phyloP scores from a whole-genome alignment of 768 basidiomycete species.

The Krasilnikovozyma curviuscula region DNA sequence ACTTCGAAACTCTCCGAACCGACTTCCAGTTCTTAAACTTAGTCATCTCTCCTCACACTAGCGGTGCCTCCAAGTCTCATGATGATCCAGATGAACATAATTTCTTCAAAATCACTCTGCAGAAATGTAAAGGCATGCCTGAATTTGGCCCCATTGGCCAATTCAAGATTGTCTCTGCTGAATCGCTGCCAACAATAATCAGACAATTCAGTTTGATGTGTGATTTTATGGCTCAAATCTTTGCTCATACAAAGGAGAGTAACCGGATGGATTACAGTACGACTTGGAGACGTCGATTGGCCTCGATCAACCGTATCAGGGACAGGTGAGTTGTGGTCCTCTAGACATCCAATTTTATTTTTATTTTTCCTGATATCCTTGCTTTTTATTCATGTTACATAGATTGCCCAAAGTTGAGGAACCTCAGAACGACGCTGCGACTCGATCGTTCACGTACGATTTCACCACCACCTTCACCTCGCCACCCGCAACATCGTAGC shows the following conservation, averaged over 20 bases:
- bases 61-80: constrained; percentile 32
- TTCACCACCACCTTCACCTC: too few species aligned
- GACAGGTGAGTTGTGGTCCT: too few species aligned
- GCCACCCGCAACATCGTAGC: too few species aligned
- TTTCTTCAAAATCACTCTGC: constrained; percentile 86
- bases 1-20: constrained; percentile 75
- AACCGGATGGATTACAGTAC: constrained; percentile 57
- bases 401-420: too few species aligned
- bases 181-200: constrained; percentile 65
- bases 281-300: constrained; percentile 67
- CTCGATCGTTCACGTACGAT: too few species aligned
- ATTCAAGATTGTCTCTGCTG: constrained; percentile 83
- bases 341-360: too few species aligned
- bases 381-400: too few species aligned
- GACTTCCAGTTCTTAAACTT: constrained; percentile 97
- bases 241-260: constrained; percentile 50
- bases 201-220: constrained; percentile 70
- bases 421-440: too few species aligned
- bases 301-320: constrained; percentile 39
- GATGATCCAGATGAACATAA: constrained; percentile 54
- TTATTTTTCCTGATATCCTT: too few species aligned
- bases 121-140: constrained; percentile 72
- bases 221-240: constrained; percentile 79
- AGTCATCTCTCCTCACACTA: constrained; percentile 57
- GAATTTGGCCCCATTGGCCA: constrained; percentile 82